These are phyloP conservation scores for Starmera stellimalicola DNA, from an alignment of 1,139 yeast genomes.

Conservation along the genomic window DNA sequence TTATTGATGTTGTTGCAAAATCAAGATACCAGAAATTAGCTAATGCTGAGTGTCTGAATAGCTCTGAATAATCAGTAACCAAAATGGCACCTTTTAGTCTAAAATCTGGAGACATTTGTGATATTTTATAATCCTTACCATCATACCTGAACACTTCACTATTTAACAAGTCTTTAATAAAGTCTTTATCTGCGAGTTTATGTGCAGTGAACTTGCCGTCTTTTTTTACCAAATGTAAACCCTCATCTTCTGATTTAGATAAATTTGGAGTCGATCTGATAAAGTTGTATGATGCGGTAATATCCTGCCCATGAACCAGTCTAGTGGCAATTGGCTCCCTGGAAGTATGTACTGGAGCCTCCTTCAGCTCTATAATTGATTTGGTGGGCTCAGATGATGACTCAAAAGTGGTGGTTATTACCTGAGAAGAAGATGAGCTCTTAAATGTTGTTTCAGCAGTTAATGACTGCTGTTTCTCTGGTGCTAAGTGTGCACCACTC, in stretches of 20 bases:
- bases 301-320: neutral
- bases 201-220: constrained; percentile 10
- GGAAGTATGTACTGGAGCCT: constrained; percentile 6
- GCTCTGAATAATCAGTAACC: constrained; percentile 26
- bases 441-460: too few species aligned
- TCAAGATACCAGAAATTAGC: constrained; percentile 61
- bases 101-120: constrained; percentile 18
- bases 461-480: too few species aligned
- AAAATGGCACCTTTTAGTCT: constrained; percentile 22
- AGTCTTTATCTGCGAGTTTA: constrained; percentile 20
- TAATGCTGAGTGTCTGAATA: constrained; percentile 71
- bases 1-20: constrained; percentile 24
- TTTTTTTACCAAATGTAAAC: constrained; percentile 18
- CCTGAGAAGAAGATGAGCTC: too few species aligned
- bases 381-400: too few species aligned
- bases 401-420: too few species aligned
- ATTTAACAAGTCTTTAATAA: constrained; percentile 10
- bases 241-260: constrained; percentile 24
- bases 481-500: too few species aligned
- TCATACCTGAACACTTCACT: constrained; percentile 17
- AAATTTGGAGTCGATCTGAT: constrained; percentile 17
- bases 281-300: constrained; percentile 16
- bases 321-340: constrained; percentile 9
- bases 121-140: constrained; percentile 14
- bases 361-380: constrained; percentile 4